Base-by-base conservation (phyloP, 768 basidiomycete genomes). In the Mycena filopes region DNA sequence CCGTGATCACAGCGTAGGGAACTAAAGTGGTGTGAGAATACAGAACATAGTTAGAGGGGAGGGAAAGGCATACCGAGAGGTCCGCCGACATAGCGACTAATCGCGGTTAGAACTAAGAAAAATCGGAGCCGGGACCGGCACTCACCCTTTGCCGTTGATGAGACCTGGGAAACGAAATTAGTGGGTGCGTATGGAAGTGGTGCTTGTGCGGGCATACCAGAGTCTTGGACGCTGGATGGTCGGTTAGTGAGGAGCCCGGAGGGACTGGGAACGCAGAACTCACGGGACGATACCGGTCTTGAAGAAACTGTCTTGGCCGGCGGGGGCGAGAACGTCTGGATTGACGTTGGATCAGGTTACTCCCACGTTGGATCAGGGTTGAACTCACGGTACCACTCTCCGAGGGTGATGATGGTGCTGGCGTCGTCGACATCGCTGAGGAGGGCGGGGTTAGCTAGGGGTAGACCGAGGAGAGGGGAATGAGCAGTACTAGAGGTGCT, bases 1-100 rank as follows among this genome's bases (percentile, higher is more conserved):
- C 83, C 41, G 78, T 78, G 69, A 87, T 74, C 5, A 85, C 77
- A 0, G 86, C 72, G 28, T 80, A 79, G 0, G 79, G 75, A 2
- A 75, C 72, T 42, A 26, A 2, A n/a, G 74, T 63, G 38, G 71
- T 71, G 0, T 36, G 48, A 21, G 53, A 21, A 42, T 78, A 55
- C 49, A 10, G 23, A 15, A 4, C 7, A 50, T n/a, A n/a, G 20
- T 28, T 6, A 36, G 73, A 10, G 20, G 25, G 41, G 2, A 28
- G 10, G 38, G n/a, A 72, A 21, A n/a, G n/a, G n/a, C 82, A 73
- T 48, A 74, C 73, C 76, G 26, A 66, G 51, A 1, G 77, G 82
- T 8, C 85, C 85, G 3, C 80, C 82, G 7, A 60, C n/a, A 67
- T 78, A 85, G 13, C 77, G 76, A 43, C 78, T 78, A 75, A 74